Evolutionary conservation across 2,329 filamentous ascomycete species (phyloP).

Genomic region (Fusarium subglutinans): DNA sequence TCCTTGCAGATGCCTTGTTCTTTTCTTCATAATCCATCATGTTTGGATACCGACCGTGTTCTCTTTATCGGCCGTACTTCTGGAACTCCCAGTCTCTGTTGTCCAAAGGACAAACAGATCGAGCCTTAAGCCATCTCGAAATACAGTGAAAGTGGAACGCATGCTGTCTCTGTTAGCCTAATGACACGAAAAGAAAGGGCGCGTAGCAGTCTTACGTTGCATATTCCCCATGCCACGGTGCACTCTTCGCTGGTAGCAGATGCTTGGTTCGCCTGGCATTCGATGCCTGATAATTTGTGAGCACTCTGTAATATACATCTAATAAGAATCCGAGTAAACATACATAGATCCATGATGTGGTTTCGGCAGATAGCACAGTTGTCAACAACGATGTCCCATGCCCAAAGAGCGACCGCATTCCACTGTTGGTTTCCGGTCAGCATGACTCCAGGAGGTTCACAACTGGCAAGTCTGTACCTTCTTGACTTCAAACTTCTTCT

Average conservation of each 20-base stretch:
- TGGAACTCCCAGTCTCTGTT: constrained; percentile 99
- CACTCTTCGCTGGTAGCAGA: constrained; percentile 98
- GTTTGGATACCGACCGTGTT: background rate
- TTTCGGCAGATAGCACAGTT: constrained; percentile 99
- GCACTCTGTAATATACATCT: background rate
- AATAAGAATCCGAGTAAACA: constrained; percentile 43
- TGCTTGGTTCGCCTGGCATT: constrained; percentile 98
- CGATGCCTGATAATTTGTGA: constrained; percentile 73
- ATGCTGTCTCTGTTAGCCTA: constrained; percentile 70
- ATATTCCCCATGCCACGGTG: constrained; percentile 98
- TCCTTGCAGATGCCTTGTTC: constrained; percentile 4
- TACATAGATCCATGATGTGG: constrained; percentile 99
- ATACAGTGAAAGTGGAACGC: constrained; percentile 99
- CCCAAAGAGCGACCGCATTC: constrained; percentile 98
- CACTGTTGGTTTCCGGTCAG: constrained; percentile 67
- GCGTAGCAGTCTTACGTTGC: constrained; percentile 76
- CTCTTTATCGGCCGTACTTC: constrained; percentile 81
- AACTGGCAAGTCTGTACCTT: constrained; percentile 70
- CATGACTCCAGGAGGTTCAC: background rate
- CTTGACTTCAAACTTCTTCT: constrained; percentile 98
- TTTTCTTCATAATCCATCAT: constrained; percentile 8
- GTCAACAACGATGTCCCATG: constrained; percentile 99
- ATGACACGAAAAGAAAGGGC: background rate
- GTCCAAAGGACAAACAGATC: constrained; percentile 96
- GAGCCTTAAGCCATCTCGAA: constrained; percentile 98